Conservation (phyloP, 1,284 basidiomycete species). For the Anthracocystis panici-leucophaei region DNA sequence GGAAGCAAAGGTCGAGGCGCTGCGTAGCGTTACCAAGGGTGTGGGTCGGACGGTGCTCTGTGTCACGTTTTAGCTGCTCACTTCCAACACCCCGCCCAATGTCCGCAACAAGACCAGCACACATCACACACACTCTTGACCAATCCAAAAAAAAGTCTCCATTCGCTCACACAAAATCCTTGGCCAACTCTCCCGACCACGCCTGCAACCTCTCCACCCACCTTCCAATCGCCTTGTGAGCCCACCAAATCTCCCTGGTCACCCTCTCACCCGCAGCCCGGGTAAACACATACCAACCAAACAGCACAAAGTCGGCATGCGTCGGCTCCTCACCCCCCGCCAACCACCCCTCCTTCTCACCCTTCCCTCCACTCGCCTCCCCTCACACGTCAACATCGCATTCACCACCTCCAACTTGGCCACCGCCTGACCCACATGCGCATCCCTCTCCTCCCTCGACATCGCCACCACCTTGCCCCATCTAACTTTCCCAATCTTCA, state of each 20-base stretch:
- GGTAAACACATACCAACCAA: slow-evolving; percentile 55
- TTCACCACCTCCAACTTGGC: slow-evolving; percentile 41
- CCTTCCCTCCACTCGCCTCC: slow-evolving; percentile 11
- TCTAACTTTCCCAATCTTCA: slow-evolving; percentile 49
- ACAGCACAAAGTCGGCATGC: slow-evolving; percentile 59
- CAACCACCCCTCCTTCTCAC: slow-evolving; percentile 35
- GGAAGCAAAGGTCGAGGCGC: slow-evolving; percentile 7
- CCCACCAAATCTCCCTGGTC: slow-evolving; percentile 50
- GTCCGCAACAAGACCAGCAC: not conserved
- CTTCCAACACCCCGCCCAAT: not conserved
- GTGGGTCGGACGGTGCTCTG: slow-evolving; percentile 56
- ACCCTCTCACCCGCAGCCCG: slow-evolving; percentile 36
- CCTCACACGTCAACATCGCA: slow-evolving; percentile 42
- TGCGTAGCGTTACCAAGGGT: slow-evolving; percentile 45
- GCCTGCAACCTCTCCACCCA: slow-evolving; percentile 54
- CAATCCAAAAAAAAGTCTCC: not conserved
- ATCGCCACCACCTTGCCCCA: slow-evolving; percentile 38
- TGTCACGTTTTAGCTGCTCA: slow-evolving; percentile 26
- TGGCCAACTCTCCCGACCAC: slow-evolving; percentile 46
- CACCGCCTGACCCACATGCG: slow-evolving; percentile 32
- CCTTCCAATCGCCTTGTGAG: slow-evolving; percentile 32
- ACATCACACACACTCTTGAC: not conserved
- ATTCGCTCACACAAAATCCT: slow-evolving; percentile 43
- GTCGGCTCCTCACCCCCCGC: slow-evolving; percentile 52
- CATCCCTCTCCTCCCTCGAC: slow-evolving; percentile 23